Evolutionary conservation across 306 rosid genomes (phyloP).

Genomic region (Sicyos edulis): DNA sequence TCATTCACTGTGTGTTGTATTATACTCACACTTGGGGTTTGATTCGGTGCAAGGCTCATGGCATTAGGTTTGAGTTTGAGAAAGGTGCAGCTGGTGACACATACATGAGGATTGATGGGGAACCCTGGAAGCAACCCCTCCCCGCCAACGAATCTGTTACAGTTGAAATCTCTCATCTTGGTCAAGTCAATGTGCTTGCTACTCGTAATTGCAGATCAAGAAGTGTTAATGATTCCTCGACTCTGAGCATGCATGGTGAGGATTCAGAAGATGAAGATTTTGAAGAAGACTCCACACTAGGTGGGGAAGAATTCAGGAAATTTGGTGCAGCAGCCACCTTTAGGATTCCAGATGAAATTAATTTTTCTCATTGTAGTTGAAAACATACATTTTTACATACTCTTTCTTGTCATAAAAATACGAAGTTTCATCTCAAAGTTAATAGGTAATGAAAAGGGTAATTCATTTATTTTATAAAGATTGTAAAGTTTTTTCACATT

Average conservation of each 20-base stretch:
- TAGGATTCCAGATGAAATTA: slow-evolving; percentile 62
- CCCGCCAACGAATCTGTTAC: slow-evolving; percentile 71
- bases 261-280: slow-evolving; percentile 49
- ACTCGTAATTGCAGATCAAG: slow-evolving; percentile 43
- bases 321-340: slow-evolving; percentile 92
- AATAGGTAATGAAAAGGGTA: no score
- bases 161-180: slow-evolving; percentile 81
- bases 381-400: neutral
- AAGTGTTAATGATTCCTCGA: slow-evolving; percentile 43
- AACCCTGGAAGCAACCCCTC: slow-evolving; percentile 97
- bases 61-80: slow-evolving; percentile 70
- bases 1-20: neutral
- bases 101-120: slow-evolving; percentile 91
- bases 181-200: slow-evolving; percentile 95
- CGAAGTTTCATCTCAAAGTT: no score
- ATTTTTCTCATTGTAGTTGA: slow-evolving; percentile 66
- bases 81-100: slow-evolving; percentile 70
- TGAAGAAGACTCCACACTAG: slow-evolving; percentile 36
- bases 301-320: slow-evolving; percentile 66
- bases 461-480: no score
- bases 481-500: no score
- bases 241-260: slow-evolving; percentile 26
- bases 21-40: neutral
- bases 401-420: no score
- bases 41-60: slow-evolving; percentile 46